Conservation (phyloP, 169 alveolate genomes). For the Toxoplasma gondii region DNA sequence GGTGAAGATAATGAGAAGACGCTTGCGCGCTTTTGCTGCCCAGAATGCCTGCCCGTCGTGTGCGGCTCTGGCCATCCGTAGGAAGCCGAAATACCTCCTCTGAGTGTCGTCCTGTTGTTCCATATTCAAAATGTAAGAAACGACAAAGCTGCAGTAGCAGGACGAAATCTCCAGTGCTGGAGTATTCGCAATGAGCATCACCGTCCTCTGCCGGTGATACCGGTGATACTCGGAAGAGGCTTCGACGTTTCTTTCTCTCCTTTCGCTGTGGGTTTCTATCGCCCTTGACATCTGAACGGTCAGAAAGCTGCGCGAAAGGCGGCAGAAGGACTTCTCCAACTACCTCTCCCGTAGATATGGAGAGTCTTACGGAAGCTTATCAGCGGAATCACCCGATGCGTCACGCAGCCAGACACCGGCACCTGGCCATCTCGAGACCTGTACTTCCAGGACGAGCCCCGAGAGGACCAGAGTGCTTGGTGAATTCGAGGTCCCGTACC, state of each 20-base stretch:
- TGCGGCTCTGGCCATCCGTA: no score
- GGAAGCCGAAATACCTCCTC: no score
- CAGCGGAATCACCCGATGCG: background rate
- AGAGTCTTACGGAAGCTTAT: background rate
- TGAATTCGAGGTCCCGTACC: constrained; percentile 9
- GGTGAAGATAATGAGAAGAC: no score
- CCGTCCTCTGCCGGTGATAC: no score
- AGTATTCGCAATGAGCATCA: no score
- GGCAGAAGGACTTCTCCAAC: background rate
- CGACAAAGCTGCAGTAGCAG: no score
- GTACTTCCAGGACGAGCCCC: background rate
- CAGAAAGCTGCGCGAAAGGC: background rate
- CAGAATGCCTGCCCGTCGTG: no score
- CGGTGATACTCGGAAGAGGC: background rate
- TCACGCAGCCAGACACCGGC: background rate
- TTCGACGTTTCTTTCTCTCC: background rate
- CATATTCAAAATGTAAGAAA: no score
- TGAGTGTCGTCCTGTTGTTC: no score
- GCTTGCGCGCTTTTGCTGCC: no score
- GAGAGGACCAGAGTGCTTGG: background rate
- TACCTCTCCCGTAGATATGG: background rate
- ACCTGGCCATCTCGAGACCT: background rate
- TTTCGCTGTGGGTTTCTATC: no score
- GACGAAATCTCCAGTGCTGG: no score
- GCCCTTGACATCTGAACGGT: background rate